Percentiles rank a stretch among this genome's conserved stretches.
phyloP scores from a whole-genome alignment of 805 yeast genomes.

The Candida chauliodis region DNA sequence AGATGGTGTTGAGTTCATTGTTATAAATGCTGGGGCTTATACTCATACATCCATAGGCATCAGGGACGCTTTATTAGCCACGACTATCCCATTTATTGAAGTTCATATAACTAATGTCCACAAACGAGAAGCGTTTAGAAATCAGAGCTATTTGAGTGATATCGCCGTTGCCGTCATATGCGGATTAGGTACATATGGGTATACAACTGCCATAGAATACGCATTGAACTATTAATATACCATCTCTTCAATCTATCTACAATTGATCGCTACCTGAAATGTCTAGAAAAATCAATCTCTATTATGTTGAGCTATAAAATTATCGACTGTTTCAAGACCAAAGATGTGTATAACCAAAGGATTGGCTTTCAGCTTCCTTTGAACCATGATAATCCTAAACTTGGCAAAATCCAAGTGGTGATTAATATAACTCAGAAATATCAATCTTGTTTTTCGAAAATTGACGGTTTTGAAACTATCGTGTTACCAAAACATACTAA shows the following conservation, averaged over 20 bases:
- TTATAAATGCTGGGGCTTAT: slow-evolving; percentile 52
- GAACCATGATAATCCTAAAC: slow-evolving; percentile 11
- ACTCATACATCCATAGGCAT: slow-evolving; percentile 51
- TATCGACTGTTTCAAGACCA: slow-evolving; percentile 19
- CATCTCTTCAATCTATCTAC: no score
- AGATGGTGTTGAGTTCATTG: slow-evolving; percentile 42
- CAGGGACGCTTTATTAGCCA: slow-evolving; percentile 47
- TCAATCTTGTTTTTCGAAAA: slow-evolving; percentile 14
- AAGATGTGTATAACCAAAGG: slow-evolving; percentile 19
- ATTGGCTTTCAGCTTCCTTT: slow-evolving; percentile 22
- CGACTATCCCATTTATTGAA: slow-evolving; percentile 48
- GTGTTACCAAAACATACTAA: slow-evolving; percentile 29
- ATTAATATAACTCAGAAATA: slow-evolving; percentile 33
- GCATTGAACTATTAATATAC: slow-evolving; percentile 31
- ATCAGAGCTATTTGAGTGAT: slow-evolving; percentile 46
- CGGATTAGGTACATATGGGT: slow-evolving; percentile 42
- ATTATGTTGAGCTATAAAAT: slow-evolving; percentile 12
- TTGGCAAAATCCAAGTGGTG: slow-evolving; percentile 18
- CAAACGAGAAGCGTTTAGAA: slow-evolving; percentile 50
- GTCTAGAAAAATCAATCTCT: not conserved
- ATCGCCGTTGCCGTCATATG: slow-evolving; percentile 32
- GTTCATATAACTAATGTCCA: slow-evolving; percentile 51
- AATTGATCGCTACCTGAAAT: no score
- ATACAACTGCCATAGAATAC: slow-evolving; percentile 38
- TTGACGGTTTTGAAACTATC: slow-evolving; percentile 10